Evolutionary conservation across 2,329 filamentous ascomycete species (phyloP), one percentile per base, ranked within the genome.

Genomic region (Dothideomycetidae sp.): DNA sequence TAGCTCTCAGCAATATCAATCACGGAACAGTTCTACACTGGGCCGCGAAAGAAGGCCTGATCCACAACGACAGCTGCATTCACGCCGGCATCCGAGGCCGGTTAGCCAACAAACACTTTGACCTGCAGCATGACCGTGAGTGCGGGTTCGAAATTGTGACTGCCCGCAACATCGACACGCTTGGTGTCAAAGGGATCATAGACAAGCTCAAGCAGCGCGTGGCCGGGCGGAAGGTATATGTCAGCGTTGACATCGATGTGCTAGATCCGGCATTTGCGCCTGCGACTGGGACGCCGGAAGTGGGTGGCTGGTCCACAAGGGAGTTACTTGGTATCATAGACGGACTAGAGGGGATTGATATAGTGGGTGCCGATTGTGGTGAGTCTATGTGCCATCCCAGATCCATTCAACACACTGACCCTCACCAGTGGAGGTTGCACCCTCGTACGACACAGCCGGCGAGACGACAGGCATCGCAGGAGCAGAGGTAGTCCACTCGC

Each of bases 1-100:
- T n/a, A n/a, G n/a, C n/a, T n/a, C n/a, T n/a, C 29, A 68, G 64
- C 3, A 62, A 60, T n/a, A 54, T 73, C 2, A 75, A 75, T 40
- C 71, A 76, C 47, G 72, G 72, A 26, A 76, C 72, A 0, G 21
- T 26, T n/a, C 75, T 74, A 48, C 54, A 75, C 10, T 70, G 75
- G 44, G 70, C 75, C 26, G 71, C 72, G 0, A 69, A 75, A 45
- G 71, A 76, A 51, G 72, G 75, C 52, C 67, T 70, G 0, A 54
- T 76, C 31, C 68, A 76, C 40, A 57, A 59, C 16, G 73, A 75
- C 45, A 66, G 62, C 2, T 74, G 70, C 0, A 65, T 75, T 12
- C 73, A 76, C 50, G 73, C 68, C n/a, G 73, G 73, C 0, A 74
- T 75, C 43, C 62, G 73, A 28, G 71, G 66, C 0, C 70, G 71